phyloP scores from a whole-genome alignment of 2,329 filamentous ascomycete genomes.

The Aureobasidium sp. region DNA sequence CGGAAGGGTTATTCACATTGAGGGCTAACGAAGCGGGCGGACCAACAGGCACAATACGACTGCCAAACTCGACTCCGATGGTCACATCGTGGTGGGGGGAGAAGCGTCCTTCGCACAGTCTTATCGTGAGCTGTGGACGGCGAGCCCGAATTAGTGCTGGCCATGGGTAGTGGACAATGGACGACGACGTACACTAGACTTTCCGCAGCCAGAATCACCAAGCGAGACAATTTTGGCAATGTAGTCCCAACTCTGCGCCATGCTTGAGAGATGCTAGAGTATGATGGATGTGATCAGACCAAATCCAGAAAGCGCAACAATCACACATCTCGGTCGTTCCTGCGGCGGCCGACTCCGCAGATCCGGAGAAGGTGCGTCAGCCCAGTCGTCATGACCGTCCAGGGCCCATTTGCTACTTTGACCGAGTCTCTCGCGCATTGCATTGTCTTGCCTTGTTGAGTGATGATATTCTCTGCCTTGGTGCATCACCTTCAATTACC shows the following conservation, averaged over 20 bases:
- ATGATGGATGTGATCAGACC: neutral
- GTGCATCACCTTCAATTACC: neutral
- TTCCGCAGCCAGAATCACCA: constrained; percentile 92
- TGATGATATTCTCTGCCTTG: neutral
- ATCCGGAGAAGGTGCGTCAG: constrained; percentile 9
- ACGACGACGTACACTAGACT: constrained; percentile 57
- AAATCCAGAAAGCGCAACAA: neutral
- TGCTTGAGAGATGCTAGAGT: constrained; percentile 19
- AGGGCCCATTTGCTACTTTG: neutral
- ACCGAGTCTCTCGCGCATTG: neutral
- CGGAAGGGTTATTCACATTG: constrained; percentile 44
- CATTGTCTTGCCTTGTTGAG: neutral
- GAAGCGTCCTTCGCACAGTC: constrained; percentile 94
- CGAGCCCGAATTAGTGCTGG: constrained; percentile 19
- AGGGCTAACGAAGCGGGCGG: constrained; percentile 63
- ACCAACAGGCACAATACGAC: constrained; percentile 82
- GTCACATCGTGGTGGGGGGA: constrained; percentile 92
- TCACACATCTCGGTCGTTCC: neutral
- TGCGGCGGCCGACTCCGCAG: constrained; percentile 2
- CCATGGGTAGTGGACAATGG: neutral
- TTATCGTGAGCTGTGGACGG: constrained; percentile 64
- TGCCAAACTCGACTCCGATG: constrained; percentile 94
- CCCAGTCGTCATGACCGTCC: neutral
- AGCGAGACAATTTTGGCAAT: constrained; percentile 98
- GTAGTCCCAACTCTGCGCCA: constrained; percentile 81